Base-by-base conservation (phyloP, 352 stramenopile genomes). In the Phytophthora vignae region DNA sequence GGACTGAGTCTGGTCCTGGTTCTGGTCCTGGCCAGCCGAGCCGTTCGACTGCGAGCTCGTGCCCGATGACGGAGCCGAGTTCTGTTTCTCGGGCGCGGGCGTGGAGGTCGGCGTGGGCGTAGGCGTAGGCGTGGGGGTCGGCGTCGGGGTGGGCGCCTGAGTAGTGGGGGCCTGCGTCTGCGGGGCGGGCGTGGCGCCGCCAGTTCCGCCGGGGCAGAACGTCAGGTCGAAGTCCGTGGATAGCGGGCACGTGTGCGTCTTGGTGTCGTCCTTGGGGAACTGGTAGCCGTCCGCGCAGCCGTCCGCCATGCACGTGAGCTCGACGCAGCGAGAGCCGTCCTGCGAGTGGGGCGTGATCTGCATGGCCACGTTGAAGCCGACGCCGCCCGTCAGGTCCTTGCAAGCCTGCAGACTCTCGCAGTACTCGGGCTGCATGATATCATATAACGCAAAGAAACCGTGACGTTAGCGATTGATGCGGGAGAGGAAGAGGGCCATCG, bases 281-380 rank as follows among this genome's bases (percentile, higher is more conserved):
- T 83, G 76, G 71, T 94, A 93, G 14, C 57, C 87, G 66, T 94
- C 85, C 2, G 17, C 12, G 49, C 87, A 94, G 14, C 71, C 81
- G 25, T 91, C 82, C 0, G 25, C 15, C 73, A 87, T 72, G 60
- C 87, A 93, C 19, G 75, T 87, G 17, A 90, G 76, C n/a, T 74
- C 78, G 7, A 73, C 50, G 50, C 84, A 94, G 21, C 81, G 79
- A 6, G 10, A 48, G n/a, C 79, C 79, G 42, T 79, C 69, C 21
- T 59, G 55, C 1, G 69, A 69, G 54, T 67, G 75, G 0, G 85
- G 83, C 0, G 76, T 67, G 64, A 94, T 91, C 71, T 87, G 77
- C 76, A 94, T 91, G 50, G 85, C 56, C 22, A 78, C 64, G 63
- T 92, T 94, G 61, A 89, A 95, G 46, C 85, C 84, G 1, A 85